Base-by-base conservation (phyloP, 257 asterid species). In the Solanum virginianum region DNA sequence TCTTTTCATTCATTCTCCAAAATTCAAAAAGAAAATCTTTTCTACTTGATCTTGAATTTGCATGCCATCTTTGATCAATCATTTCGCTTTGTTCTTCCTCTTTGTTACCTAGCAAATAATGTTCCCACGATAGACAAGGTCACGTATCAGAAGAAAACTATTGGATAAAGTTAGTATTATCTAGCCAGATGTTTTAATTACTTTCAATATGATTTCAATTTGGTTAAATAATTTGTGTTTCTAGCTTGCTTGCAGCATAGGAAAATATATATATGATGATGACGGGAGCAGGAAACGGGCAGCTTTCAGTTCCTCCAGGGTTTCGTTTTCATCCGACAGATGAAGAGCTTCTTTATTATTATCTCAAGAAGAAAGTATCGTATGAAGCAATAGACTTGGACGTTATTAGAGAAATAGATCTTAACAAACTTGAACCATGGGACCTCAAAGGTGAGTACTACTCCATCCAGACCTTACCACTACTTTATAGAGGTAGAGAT, bases 391-490 rank as follows among this genome's bases (percentile, higher is more conserved):
- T 93, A 41, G 98, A 93, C 84, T 89, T 92, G 49, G 97, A 95
- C 81, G 96, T 94, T 75, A 92, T 94, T 36, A 80, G 93, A 84
- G 97, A 94, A 86, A 93, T 94, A 15, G 97, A 95, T 92, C 95
- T 95, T 92, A 95, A 95, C 93, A 95, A 92, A 86, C 97, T 95
- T 55, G 98, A 95, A 89, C 98, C 98, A 7, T 95, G 98, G 98
- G 97, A 95, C 85, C 97, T 95, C 89, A 95, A 92, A 92, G 97
- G 98, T 93, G 41, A 36, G 41, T 54, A 71, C 12, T 22, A 15
- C 7, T 20, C 53, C 43, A 63, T 24, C 36, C 10, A 26, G 26
- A 26, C 26, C 29, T 29, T 29, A 29, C 32, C 32, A 29, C 32
- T 29, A 29, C 32, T 3, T 29, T 29, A 2, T 29, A 2, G 32